A percentile compares a stretch with the other conserved stretches of the same genome.
Conservation (phyloP, 2,329 filamentous ascomycete genomes). For the Arachnomyces sp. region DNA sequence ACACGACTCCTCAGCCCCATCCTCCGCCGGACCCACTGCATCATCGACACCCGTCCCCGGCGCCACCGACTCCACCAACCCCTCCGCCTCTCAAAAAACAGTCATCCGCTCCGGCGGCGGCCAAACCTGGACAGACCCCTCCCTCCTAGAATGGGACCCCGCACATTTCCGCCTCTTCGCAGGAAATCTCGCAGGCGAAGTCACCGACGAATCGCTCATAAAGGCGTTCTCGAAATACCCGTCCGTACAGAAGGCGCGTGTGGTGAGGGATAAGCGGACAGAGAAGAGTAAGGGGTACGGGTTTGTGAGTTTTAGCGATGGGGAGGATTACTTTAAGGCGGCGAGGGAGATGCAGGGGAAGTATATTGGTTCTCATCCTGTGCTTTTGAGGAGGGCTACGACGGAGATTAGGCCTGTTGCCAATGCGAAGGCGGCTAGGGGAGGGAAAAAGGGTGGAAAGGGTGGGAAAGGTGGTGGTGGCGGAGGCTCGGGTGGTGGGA, state of each 20-base stretch:
- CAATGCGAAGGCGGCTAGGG: conserved; percentile 58
- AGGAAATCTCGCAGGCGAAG: conserved; percentile 92
- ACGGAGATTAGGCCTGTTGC: conserved; percentile 78
- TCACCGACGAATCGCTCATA: conserved; percentile 87
- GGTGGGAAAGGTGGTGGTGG: conserved; percentile 23
- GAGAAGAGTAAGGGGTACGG: conserved; percentile 95
- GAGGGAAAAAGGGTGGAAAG: conserved; percentile 37
- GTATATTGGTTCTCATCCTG: conserved; percentile 96
- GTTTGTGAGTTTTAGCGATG: conserved; percentile 91
- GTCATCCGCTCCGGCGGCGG: conserved; percentile 83
- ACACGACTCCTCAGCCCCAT: conserved; percentile 16
- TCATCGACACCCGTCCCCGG: conserved; percentile 41
- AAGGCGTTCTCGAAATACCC: conserved; percentile 88
- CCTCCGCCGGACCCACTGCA: conserved; percentile 22
- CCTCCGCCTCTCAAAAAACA: conserved; percentile 57
- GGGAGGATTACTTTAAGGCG: conserved; percentile 92
- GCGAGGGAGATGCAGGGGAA: conserved; percentile 98
- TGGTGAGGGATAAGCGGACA: conserved; percentile 89
- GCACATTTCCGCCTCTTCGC: conserved; percentile 91
- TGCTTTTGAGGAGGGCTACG: conserved; percentile 75
- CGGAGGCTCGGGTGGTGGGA: conserved; percentile 13
- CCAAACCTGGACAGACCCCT: conserved; percentile 82
- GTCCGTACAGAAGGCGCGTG: conserved; percentile 84
- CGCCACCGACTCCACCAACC: conserved; percentile 42
- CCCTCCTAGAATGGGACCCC: conserved; percentile 91